Conservation (phyloP, 1,139 yeast genomes). For the Zygosaccharomyces sapae region DNA sequence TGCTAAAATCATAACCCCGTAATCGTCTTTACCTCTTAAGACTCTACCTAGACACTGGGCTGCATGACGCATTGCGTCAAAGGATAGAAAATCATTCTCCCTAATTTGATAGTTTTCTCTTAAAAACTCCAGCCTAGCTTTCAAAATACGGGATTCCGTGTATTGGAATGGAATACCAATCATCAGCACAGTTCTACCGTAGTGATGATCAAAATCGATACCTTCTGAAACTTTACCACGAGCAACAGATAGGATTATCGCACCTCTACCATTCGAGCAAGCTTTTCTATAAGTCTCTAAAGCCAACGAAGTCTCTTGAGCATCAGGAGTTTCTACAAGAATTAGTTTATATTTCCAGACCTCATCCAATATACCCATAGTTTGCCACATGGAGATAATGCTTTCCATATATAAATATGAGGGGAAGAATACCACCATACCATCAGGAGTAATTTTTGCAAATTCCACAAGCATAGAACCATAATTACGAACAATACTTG, state of each 20-base stretch:
- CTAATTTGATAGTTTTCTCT: constrained; percentile 89
- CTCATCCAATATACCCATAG: constrained; percentile 95
- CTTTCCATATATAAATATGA: constrained; percentile 96
- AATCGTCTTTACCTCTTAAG: constrained; percentile 94
- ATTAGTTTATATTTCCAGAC: constrained; percentile 97
- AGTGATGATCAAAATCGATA: constrained; percentile 97
- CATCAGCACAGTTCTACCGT: constrained; percentile 97
- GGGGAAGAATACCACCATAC: constrained; percentile 96
- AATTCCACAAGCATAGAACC: constrained; percentile 90
- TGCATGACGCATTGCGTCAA: constrained; percentile 99
- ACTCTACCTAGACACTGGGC: constrained; percentile 98
- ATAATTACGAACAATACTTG: constrained; percentile 93
- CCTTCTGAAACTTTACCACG: constrained; percentile 99
- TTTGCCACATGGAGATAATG: constrained; percentile 96
- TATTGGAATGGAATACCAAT: constrained; percentile 99
- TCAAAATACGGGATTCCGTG: constrained; percentile 91
- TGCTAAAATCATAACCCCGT: constrained; percentile 97
- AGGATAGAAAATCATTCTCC: constrained; percentile 90
- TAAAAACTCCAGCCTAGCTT: constrained; percentile 88
- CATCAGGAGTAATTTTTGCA: constrained; percentile 95
- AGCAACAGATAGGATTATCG: constrained; percentile 91
- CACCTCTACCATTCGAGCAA: constrained; percentile 96
- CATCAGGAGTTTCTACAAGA: constrained; percentile 96
- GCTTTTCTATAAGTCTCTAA: constrained; percentile 94
- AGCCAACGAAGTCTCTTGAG: constrained; percentile 95